These are phyloP conservation scores for Rubroboletus satanas DNA, from an alignment of 768 basidiomycete genomes.

Conservation along the genomic window DNA sequence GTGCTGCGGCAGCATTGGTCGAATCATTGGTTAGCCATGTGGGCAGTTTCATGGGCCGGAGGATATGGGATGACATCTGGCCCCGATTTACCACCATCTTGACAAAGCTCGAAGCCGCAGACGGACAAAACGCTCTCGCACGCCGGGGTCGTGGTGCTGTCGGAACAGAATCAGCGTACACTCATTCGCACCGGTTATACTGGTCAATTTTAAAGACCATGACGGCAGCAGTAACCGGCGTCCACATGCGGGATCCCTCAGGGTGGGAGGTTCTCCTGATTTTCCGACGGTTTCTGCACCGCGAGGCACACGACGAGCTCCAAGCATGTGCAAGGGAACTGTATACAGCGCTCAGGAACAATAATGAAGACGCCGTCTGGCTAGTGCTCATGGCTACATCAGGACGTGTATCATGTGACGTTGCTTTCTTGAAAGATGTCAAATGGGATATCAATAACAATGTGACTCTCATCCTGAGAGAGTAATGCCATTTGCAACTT, in stretches of 20 bases:
- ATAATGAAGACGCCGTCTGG: constrained; percentile 86
- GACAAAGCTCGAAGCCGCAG: constrained; percentile 54
- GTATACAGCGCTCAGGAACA: constrained; percentile 53
- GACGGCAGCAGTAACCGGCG: constrained; percentile 58
- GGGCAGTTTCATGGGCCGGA: constrained; percentile 81
- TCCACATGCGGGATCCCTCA: constrained; percentile 65
- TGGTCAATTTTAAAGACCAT: constrained; percentile 73
- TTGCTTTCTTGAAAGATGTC: constrained; percentile 49
- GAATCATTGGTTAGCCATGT: constrained; percentile 64
- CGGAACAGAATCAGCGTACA: constrained; percentile 70
- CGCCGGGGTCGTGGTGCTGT: constrained; percentile 48
- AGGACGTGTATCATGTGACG: constrained; percentile 37
- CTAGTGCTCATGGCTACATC: constrained; percentile 59
- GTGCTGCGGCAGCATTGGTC: constrained; percentile 70
- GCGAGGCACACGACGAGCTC: constrained; percentile 66
- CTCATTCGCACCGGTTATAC: constrained; percentile 77
- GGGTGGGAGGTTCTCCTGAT: constrained; percentile 79
- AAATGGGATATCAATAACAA: constrained; percentile 61
- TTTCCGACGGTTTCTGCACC: constrained; percentile 74
- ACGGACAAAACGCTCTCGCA: constrained; percentile 62
- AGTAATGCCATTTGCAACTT: constrained; percentile 20
- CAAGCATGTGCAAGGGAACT: constrained; percentile 62
- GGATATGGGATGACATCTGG: constrained; percentile 93
- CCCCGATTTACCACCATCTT: constrained; percentile 71
- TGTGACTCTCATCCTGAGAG: constrained; percentile 27